Percentiles rank a stretch among this genome's conserved stretches.
Evolutionary conservation across 805 yeast genomes (phyloP).

Genomic region (Kodamaea laetipori): DNA sequence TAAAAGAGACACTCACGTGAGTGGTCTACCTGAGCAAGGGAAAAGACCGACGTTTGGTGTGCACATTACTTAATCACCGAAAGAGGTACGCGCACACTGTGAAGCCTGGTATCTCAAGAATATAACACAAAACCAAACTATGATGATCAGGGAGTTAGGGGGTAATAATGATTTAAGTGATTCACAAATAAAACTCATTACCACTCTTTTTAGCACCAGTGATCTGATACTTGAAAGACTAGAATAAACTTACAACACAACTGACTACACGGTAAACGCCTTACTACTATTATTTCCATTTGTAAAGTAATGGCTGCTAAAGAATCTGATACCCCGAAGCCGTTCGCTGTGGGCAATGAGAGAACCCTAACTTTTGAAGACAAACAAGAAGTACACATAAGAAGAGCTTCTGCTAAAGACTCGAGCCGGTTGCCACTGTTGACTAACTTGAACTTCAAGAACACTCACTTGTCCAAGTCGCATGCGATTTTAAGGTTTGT

Average conservation of each 20-base stretch:
- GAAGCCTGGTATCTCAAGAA: neutral
- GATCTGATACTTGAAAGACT: too few species aligned
- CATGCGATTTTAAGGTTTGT: conserved; percentile 33
- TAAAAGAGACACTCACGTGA: too few species aligned
- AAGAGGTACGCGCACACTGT: too few species aligned
- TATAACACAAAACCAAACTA: neutral
- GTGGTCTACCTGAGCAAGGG: too few species aligned
- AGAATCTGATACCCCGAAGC: neutral
- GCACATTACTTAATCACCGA: too few species aligned
- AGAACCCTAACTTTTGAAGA: conserved; percentile 16
- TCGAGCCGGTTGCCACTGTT: conserved; percentile 24
- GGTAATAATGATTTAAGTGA: neutral
- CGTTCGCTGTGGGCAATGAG: conserved; percentile 7
- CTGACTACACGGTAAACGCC: too few species aligned
- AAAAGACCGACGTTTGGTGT: too few species aligned
- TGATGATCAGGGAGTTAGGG: conserved; percentile 4
- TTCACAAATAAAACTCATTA: neutral
- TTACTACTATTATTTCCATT: neutral
- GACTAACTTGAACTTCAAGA: conserved; percentile 35
- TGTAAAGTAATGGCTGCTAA: neutral
- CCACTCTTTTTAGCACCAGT: neutral
- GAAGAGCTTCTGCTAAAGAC: conserved; percentile 37
- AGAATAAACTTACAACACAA: too few species aligned
- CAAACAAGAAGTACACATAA: conserved; percentile 20
- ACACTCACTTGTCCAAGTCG: conserved; percentile 39